Conservation (phyloP, 495 filamentous ascomycete species). For the Tetracladium setigerum region DNA sequence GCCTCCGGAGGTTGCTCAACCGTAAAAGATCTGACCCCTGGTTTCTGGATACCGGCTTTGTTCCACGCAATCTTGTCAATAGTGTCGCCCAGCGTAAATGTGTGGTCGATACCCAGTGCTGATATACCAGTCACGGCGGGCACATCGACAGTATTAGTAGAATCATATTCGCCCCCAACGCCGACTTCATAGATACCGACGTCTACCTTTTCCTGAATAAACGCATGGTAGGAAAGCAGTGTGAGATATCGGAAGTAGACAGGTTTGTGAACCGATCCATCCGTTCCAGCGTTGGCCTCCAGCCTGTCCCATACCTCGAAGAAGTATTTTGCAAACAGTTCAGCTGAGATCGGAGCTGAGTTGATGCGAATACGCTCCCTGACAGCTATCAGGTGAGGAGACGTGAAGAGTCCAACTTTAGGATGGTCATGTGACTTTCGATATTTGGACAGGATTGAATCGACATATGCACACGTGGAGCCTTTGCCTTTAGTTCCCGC, state of each 20-base stretch:
- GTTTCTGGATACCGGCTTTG: conserved; percentile 89
- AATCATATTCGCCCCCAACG: conserved; percentile 88
- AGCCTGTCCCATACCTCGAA: conserved; percentile 84
- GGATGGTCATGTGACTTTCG: conserved; percentile 26
- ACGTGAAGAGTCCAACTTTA: conserved; percentile 80
- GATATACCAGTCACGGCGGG: conserved; percentile 73
- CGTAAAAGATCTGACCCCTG: conserved; percentile 60
- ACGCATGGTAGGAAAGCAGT: conserved; percentile 83
- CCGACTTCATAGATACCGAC: conserved; percentile 87
- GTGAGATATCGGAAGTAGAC: conserved; percentile 89
- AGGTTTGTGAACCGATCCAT: conserved; percentile 56
- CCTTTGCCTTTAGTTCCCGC: conserved; percentile 95
- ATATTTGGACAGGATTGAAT: conserved; percentile 42
- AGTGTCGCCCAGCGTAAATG: conserved; percentile 67
- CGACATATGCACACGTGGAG: conserved; percentile 62
- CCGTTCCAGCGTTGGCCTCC: conserved; percentile 37
- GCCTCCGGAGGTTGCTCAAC: conserved; percentile 62
- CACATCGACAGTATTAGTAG: conserved; percentile 77
- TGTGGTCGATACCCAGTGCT: conserved; percentile 87
- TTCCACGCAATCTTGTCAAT: conserved; percentile 96
- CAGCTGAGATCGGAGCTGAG: conserved; percentile 64
- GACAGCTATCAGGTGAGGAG: conserved; percentile 80
- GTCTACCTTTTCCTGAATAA: conserved; percentile 71
- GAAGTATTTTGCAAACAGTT: conserved; percentile 75
- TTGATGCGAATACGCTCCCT: conserved; percentile 85